Conservation (phyloP, 225 moss, liverwort and hornwort species). For the Thuidium tamariscinum region DNA sequence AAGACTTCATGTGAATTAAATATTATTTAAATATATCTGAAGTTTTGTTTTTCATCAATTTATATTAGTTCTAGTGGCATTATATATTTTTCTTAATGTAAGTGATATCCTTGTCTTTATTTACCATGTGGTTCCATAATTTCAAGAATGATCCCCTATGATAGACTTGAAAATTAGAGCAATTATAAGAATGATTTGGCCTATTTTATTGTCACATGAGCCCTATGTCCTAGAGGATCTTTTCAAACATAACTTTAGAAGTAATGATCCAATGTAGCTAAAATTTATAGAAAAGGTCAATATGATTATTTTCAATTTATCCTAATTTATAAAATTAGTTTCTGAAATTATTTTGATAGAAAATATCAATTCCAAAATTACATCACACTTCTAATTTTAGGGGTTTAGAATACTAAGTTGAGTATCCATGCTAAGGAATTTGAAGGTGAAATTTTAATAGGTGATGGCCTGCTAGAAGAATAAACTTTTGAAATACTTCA, state of each 20-base stretch:
- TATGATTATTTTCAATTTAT: too few relatives aligned
- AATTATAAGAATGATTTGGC: background rate
- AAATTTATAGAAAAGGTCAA: accelerated
- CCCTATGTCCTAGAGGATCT: accelerated
- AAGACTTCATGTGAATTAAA: background rate
- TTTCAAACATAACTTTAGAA: background rate
- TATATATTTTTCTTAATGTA: too few relatives aligned
- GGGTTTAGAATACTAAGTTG: background rate
- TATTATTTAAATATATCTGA: accelerated
- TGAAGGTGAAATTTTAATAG: background rate
- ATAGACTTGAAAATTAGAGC: background rate
- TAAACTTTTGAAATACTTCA: background rate
- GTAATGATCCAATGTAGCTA: accelerated
- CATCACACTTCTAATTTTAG: too few relatives aligned
- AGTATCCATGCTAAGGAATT: background rate
- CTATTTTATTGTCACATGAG: background rate
- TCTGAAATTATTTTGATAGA: background rate
- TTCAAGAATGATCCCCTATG: too few relatives aligned
- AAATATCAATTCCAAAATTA: background rate
- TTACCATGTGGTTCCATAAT: background rate
- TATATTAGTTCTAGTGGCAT: background rate
- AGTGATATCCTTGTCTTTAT: background rate
- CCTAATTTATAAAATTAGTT: background rate
- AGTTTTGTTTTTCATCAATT: background rate
- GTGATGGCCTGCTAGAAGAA: background rate